Conservation (phyloP, 2,329 filamentous ascomycete species). For the Nigrospora sphaerica region DNA sequence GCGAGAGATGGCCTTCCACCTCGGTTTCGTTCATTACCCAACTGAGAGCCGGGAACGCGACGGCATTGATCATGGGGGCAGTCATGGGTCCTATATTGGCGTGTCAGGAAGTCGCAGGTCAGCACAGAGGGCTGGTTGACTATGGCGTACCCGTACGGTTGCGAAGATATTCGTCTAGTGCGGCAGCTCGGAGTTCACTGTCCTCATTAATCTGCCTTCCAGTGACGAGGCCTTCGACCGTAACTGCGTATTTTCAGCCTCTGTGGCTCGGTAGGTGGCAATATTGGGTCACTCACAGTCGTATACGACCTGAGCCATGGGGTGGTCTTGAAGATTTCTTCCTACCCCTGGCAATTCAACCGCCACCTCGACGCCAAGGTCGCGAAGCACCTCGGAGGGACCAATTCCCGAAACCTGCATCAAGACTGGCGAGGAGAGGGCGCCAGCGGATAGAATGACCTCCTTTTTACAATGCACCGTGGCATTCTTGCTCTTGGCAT, state of each 20-base stretch:
- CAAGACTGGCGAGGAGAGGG: conserved; percentile 21
- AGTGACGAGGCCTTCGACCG: not conserved
- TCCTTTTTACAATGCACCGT: conserved; percentile 20
- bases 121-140: not conserved
- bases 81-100: conserved; percentile 15
- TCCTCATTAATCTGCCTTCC: not conserved
- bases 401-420: conserved; percentile 27
- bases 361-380: conserved; percentile 17
- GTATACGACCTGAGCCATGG: conserved; percentile 19
- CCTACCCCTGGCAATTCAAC: conserved; percentile 25
- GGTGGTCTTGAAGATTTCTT: conserved; percentile 23
- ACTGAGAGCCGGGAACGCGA: conserved; percentile 17
- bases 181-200: conserved; percentile 4
- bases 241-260: too few species aligned
- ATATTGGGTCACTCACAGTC: conserved; percentile 9
- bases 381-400: conserved; percentile 15
- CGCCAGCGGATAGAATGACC: conserved; percentile 21
- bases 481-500: conserved; percentile 8
- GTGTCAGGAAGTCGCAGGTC: conserved; percentile 4
- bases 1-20: too few species aligned
- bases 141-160: conserved; percentile 15
- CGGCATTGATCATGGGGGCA: conserved; percentile 19
- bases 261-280: too few species aligned
- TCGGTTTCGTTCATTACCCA: conserved; percentile 7
- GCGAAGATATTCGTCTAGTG: conserved; percentile 13